These are phyloP conservation scores for Teratosphaeria gauchensis DNA, from an alignment of 2,329 filamentous ascomycete species.

Conservation along the genomic window DNA sequence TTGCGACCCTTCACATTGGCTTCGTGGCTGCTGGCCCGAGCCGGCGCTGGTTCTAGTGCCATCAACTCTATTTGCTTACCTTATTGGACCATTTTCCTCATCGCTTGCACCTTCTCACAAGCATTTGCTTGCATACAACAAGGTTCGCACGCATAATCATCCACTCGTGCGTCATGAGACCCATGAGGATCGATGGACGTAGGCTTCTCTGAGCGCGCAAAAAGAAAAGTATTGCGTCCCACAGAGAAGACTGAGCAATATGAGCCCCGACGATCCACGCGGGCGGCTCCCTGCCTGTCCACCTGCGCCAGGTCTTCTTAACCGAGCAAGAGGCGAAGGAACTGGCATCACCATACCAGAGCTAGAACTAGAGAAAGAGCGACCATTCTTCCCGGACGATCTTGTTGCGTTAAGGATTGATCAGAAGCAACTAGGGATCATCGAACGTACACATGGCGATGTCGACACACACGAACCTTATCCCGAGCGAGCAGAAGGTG, in stretches of 20 bases:
- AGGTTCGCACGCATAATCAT: too few species aligned
- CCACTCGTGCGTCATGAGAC: neutral
- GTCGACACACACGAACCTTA: constrained; percentile 38
- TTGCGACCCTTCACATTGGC: neutral
- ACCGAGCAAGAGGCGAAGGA: neutral
- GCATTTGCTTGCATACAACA: neutral
- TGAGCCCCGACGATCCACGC: neutral
- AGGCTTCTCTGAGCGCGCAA: neutral
- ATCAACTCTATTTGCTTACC: neutral
- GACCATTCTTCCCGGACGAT: constrained; percentile 17
- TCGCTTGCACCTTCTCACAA: neutral
- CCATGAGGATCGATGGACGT: neutral
- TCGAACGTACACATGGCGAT: constrained; percentile 35
- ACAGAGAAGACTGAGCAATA: neutral
- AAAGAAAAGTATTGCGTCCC: neutral
- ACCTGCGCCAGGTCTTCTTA: neutral
- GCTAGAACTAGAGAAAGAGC: neutral
- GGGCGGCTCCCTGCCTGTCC: neutral
- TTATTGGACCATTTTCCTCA: neutral
- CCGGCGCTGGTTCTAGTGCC: neutral
- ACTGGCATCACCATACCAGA: neutral
- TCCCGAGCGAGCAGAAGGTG: constrained; percentile 25
- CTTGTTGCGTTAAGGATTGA: constrained; percentile 16
- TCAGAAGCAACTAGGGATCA: constrained; percentile 28
- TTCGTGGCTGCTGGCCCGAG: neutral